These are phyloP conservation scores for Macroventuria anomochaeta DNA, from an alignment of 2,329 filamentous ascomycete species.

Conservation along the genomic window DNA sequence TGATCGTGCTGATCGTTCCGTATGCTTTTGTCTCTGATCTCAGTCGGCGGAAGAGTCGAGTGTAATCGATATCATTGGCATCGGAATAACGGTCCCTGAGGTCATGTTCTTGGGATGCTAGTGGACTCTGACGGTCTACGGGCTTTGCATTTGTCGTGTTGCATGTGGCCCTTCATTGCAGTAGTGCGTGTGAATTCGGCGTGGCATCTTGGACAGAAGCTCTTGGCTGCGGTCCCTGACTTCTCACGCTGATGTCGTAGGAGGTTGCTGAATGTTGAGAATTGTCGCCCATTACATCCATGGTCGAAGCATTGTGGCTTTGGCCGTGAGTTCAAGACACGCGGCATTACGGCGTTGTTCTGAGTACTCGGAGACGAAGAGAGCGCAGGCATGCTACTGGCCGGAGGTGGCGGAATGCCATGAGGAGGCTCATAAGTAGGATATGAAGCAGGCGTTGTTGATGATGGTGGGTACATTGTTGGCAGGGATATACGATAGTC, in stretches of 20 bases:
- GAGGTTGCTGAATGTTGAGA: conserved; percentile 95
- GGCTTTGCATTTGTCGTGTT: conserved; percentile 91
- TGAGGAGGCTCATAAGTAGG: conserved; percentile 40
- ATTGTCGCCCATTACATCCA: conserved; percentile 92
- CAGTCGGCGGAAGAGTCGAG: too few species aligned
- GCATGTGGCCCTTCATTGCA: conserved; percentile 84
- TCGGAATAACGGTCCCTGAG: not conserved
- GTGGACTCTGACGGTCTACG: conserved; percentile 57
- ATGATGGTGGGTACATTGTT: conserved; percentile 46
- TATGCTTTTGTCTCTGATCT: too few species aligned
- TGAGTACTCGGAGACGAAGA: conserved; percentile 37
- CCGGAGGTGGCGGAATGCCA: conserved; percentile 27
- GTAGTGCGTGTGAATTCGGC: conserved; percentile 91
- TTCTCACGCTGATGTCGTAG: conserved; percentile 93
- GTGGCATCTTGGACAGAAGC: conserved; percentile 86
- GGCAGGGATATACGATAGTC: conserved; percentile 43
- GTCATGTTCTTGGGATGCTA: conserved; percentile 21
- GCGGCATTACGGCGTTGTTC: conserved; percentile 44
- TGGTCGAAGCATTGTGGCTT: conserved; percentile 98
- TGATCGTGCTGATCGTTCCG: too few species aligned
- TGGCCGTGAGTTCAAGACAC: conserved; percentile 78
- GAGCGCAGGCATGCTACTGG: conserved; percentile 32
- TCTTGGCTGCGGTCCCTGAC: conserved; percentile 87
- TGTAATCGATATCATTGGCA: not conserved
- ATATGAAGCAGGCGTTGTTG: conserved; percentile 42